Evolutionary conservation across 2,329 filamentous ascomycete genomes (phyloP).

Genomic region (Parafenestella ontariensis): DNA sequence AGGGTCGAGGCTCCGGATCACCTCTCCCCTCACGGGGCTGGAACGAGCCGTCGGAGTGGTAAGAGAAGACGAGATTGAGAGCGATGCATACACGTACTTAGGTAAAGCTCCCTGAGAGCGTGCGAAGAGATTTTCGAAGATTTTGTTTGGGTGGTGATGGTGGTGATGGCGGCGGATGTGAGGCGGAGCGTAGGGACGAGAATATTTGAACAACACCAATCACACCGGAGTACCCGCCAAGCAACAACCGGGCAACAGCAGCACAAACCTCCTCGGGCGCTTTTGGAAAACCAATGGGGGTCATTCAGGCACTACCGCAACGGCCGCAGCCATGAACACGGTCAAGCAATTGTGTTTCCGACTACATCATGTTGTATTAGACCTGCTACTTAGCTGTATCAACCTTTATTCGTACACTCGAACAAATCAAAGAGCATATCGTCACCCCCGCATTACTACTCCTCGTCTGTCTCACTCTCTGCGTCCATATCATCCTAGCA

Average conservation of each 20-base stretch:
- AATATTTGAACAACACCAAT: neutral
- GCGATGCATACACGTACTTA: neutral
- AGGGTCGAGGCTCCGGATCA: neutral
- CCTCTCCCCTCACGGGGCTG: neutral
- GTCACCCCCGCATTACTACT: neutral
- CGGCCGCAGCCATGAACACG: neutral
- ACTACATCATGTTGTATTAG: neutral
- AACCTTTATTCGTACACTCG: neutral
- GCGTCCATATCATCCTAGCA: neutral
- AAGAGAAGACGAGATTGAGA: neutral
- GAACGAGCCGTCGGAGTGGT: neutral
- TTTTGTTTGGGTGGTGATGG: neutral
- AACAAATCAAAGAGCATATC: neutral
- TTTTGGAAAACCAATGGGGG: neutral
- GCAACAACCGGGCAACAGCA: neutral
- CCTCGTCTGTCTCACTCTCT: neutral
- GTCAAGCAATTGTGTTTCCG: neutral
- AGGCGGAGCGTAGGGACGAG: neutral
- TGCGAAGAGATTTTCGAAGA: neutral
- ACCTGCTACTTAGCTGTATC: conserved; percentile 1
- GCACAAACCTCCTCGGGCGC: neutral
- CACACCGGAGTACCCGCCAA: neutral
- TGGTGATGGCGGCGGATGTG: neutral
- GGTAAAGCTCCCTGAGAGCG: neutral
- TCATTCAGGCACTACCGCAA: neutral